Conservation (phyloP, 1,284 basidiomycete species). For the Ustilago cynodontis region DNA sequence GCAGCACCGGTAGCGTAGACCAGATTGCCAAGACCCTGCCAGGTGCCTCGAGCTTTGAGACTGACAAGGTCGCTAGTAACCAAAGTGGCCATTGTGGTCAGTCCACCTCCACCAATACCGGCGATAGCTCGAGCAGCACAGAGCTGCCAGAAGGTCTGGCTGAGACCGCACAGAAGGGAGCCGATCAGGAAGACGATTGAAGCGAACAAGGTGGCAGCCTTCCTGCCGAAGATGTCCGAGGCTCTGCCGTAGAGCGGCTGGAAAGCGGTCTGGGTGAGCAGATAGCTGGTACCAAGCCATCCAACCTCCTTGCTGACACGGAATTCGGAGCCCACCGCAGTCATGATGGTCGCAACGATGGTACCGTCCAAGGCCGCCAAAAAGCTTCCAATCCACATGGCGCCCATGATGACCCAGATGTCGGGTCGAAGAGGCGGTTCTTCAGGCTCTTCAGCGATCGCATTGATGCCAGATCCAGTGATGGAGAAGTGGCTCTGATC, state of each 20-base stretch:
- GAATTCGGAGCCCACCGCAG: slow-evolving; percentile 67
- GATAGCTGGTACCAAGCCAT: slow-evolving; percentile 68
- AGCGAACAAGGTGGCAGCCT: slow-evolving; percentile 66
- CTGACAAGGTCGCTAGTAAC: slow-evolving; percentile 71
- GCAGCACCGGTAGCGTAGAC: slow-evolving; percentile 69
- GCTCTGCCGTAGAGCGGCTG: slow-evolving; percentile 67
- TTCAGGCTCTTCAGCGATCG: slow-evolving; percentile 43
- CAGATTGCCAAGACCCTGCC: slow-evolving; percentile 70
- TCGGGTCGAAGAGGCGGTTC: slow-evolving; percentile 53
- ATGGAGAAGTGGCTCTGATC: slow-evolving; percentile 65
- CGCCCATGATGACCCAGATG: slow-evolving; percentile 65
- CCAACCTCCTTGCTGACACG: slow-evolving; percentile 64
- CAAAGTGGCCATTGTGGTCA: slow-evolving; percentile 71
- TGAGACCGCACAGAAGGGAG: slow-evolving; percentile 66
- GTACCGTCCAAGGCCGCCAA: slow-evolving; percentile 66
- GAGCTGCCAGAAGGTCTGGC: slow-evolving; percentile 64
- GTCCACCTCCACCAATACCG: slow-evolving; percentile 72
- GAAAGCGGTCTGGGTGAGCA: slow-evolving; percentile 69
- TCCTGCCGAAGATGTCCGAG: slow-evolving; percentile 68
- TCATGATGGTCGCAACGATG: slow-evolving; percentile 67
- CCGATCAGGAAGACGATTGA: slow-evolving; percentile 65
- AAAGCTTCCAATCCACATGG: slow-evolving; percentile 69
- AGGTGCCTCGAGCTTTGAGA: slow-evolving; percentile 71
- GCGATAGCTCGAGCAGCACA: slow-evolving; percentile 70
- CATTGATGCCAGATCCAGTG: slow-evolving; percentile 22